Conservation (phyloP, 345 rosid genomes). For the Aegle marmelos region DNA sequence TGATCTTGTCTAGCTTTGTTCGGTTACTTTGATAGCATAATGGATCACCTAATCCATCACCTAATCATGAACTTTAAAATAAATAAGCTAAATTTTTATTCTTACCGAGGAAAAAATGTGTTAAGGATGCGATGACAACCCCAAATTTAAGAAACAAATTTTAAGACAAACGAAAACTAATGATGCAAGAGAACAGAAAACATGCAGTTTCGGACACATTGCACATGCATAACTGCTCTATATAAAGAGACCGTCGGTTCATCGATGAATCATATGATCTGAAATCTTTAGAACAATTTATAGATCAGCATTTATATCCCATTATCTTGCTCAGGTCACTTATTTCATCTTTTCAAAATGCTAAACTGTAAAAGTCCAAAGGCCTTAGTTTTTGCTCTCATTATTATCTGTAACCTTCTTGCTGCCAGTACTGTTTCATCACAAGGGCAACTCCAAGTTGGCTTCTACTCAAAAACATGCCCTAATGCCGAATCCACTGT, state of each 20-base stretch:
- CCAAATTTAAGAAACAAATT: no score
- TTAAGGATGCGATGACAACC: no score
- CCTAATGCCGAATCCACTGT: conserved; percentile 47
- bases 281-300: no score
- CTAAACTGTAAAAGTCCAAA: not conserved
- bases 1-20: not conserved
- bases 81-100: no score
- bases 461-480: conserved; percentile 55
- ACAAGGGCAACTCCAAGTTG: conserved; percentile 38
- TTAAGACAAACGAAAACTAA: no score
- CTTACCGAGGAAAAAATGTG: no score
- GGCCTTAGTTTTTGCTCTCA: conserved; percentile 8
- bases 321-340: not conserved
- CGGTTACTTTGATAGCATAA: not conserved
- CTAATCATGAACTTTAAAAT: not conserved
- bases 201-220: no score
- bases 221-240: no score
- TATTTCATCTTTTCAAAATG: conserved; percentile 9
- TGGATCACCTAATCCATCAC: not conserved
- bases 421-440: conserved; percentile 7
- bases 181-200: no score
- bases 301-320: no score
- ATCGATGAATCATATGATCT: no score
- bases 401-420: not conserved
- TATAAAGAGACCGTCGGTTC: no score